Percentiles rank a stretch among this genome's conserved stretches.
Evolutionary conservation across 257 asterid genomes (phyloP).

Genomic region (Hygrophila difformis): DNA sequence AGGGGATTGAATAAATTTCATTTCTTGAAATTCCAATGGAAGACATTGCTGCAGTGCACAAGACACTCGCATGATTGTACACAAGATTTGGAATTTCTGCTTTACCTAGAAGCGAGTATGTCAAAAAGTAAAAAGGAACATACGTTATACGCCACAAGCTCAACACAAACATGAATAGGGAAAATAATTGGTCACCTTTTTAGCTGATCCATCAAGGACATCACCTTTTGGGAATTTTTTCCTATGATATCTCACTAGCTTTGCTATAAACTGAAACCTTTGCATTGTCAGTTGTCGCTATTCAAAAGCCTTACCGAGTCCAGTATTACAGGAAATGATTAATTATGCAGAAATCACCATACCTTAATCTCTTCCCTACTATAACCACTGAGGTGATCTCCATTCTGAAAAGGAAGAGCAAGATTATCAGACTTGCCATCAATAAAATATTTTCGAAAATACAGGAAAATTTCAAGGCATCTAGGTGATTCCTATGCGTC

Average conservation of each 20-base stretch:
- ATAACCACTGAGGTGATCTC: slow-evolving; percentile 63
- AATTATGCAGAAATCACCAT: slow-evolving; percentile 12
- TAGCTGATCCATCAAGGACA: slow-evolving; percentile 34
- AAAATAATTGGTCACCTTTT: slow-evolving; percentile 32
- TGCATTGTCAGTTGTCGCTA: slow-evolving; percentile 16
- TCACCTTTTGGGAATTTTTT: slow-evolving; percentile 52
- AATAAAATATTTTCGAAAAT: slow-evolving; percentile 11
- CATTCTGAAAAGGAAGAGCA: slow-evolving; percentile 38
- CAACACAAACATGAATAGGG: background rate
- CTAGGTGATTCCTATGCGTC: slow-evolving; percentile 8
- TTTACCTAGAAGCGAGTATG: slow-evolving; percentile 25
- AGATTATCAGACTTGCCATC: slow-evolving; percentile 13
- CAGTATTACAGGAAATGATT: background rate
- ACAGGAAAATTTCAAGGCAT: slow-evolving; percentile 11
- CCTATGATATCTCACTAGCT: slow-evolving; percentile 67
- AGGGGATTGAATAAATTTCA: slow-evolving; percentile 31
- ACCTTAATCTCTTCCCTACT: slow-evolving; percentile 56
- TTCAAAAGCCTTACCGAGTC: slow-evolving; percentile 2
- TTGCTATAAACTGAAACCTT: slow-evolving; percentile 56
- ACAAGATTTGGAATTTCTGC: slow-evolving; percentile 53
- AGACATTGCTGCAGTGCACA: slow-evolving; percentile 35
- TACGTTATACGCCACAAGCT: slow-evolving; percentile 5
- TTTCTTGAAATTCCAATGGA: slow-evolving; percentile 21
- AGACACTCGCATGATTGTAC: slow-evolving; percentile 57
- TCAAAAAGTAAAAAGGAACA: slow-evolving; percentile 3